A percentile compares a stretch with the other conserved stretches of the same genome.
Evolutionary conservation across 2,329 filamentous ascomycete genomes (phyloP).

Genomic region (Colletotrichum liriopes): DNA sequence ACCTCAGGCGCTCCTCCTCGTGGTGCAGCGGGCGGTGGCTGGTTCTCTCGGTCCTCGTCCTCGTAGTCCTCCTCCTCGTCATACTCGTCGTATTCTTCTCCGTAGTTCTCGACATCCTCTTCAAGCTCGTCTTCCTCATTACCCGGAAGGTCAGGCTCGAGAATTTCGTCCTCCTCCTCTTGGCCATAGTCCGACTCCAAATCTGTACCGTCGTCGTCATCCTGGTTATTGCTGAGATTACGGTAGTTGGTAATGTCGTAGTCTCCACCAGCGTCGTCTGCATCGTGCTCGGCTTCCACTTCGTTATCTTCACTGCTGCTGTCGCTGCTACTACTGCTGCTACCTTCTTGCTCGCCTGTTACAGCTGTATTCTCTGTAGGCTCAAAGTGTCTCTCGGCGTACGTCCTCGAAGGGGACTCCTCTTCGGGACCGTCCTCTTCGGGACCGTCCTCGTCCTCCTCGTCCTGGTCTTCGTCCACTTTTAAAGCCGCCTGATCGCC

Average conservation of each 20-base stretch:
- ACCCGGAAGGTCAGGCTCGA: constrained; percentile 25
- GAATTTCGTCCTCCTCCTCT: constrained; percentile 36
- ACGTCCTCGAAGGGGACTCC: not conserved
- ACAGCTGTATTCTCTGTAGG: constrained; percentile 7
- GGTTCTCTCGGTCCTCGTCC: constrained; percentile 35
- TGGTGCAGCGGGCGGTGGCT: constrained; percentile 8
- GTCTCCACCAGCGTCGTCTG: constrained; percentile 41
- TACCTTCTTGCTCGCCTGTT: constrained; percentile 1
- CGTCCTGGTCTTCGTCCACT: constrained; percentile 27
- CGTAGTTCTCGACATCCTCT: constrained; percentile 32
- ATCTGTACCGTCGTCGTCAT: constrained; percentile 43
- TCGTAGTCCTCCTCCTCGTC: constrained; percentile 43
- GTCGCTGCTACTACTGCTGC: constrained; percentile 17
- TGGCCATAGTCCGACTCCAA: constrained; percentile 43
- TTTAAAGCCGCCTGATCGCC: constrained; percentile 21
- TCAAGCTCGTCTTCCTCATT: constrained; percentile 40
- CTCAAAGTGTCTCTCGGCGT: constrained; percentile 33
- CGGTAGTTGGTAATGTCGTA: constrained; percentile 43
- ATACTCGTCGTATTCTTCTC: constrained; percentile 35
- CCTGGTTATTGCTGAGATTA: constrained; percentile 44
- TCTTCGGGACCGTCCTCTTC: constrained; percentile 32
- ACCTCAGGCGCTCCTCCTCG: constrained; percentile 34
- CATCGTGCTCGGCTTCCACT: constrained; percentile 36
- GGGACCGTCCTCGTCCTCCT: constrained; percentile 29
- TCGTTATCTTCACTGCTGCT: constrained; percentile 30